Evolutionary conservation across 768 basidiomycete species (phyloP), one percentile per base, ranked within the genome.

Genomic region (Tulasnella sp.): DNA sequence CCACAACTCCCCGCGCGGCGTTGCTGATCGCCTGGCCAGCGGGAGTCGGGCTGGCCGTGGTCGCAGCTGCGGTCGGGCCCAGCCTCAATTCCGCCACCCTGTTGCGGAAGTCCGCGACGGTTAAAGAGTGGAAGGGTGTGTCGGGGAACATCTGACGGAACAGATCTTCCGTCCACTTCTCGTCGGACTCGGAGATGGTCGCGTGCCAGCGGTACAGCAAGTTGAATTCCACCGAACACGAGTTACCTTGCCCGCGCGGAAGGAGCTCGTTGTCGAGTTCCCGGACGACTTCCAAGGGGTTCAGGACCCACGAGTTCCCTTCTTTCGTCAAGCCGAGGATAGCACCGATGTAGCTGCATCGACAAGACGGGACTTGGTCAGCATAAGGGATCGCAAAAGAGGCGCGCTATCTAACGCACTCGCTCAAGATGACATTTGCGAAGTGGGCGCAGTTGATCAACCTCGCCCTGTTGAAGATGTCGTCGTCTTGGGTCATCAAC

Each of bases 161-260:
- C n/a, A 87, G 78, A 22, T 76, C 75, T 63, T 84, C 81, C 2
- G 88, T 85, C 89, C 89, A 90, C 62, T 81, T 71, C 0, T 84
- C 82, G 78, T 91, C 89, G 62, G 82, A 74, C 66, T 81, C 77
- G 7, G 86, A 87, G 1, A 89, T 77, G 1, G 87, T 83, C 22
- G 90, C 81, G 76, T 91, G 90, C 90, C 90, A 91, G 47, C 77
- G 74, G 79, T 94, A 94, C 71, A 94, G 80, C 76, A 89, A 90
- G 76, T 94, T 94, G 82, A 94, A 94, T 79, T 93, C 92, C 39
- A 91, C 77, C 0, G 91, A 90, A 72, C 87, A 86, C 41, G 86
- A 87, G 76, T 93, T 93, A 66, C 92, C 92, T 52, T 26, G n/a
- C 22, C 91, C 92, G 11, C 86, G 84, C 40, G 86, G 84, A n/a